Evolutionary conservation across 495 filamentous ascomycete species (phyloP).

Genomic region (Penicillium antarcticum): DNA sequence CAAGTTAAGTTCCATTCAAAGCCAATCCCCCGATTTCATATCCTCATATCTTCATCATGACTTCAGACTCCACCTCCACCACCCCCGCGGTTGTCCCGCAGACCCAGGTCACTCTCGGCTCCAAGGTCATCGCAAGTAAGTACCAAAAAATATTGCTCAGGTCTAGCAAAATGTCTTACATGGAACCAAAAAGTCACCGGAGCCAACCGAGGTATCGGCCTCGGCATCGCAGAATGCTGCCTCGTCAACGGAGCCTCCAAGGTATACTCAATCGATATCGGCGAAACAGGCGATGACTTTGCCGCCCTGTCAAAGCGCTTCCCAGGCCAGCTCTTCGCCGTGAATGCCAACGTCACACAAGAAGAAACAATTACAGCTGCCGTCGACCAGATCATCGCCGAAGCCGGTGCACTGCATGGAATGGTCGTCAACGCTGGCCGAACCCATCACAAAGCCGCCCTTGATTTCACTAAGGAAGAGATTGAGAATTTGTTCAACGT

Average conservation of each 20-base stretch:
- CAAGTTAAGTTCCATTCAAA: too few species aligned
- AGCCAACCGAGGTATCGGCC: slow-evolving; percentile 38
- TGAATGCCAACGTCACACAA: slow-evolving; percentile 35
- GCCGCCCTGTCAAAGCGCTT: slow-evolving; percentile 24
- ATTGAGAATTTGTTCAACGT: slow-evolving; percentile 40
- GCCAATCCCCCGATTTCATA: too few species aligned
- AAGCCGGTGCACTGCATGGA: slow-evolving; percentile 32
- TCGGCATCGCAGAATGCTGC: slow-evolving; percentile 38
- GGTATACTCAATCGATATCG: slow-evolving; percentile 42
- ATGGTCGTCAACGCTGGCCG: slow-evolving; percentile 42
- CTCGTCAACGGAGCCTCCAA: slow-evolving; percentile 34
- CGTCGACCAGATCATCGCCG: slow-evolving; percentile 33
- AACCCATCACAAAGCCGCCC: slow-evolving; percentile 42
- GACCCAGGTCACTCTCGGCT: slow-evolving; percentile 14
- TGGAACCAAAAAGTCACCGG: slow-evolving; percentile 25
- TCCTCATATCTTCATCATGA: too few species aligned
- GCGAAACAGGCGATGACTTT: slow-evolving; percentile 37
- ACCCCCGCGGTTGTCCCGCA: slow-evolving; percentile 2
- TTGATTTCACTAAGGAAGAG: slow-evolving; percentile 40
- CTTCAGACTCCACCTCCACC: too few species aligned
- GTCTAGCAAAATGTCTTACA: not conserved
- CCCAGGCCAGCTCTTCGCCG: slow-evolving; percentile 27
- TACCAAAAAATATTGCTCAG: not conserved
- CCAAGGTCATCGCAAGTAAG: slow-evolving; percentile 18
- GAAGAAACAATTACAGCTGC: slow-evolving; percentile 34